These are phyloP conservation scores for Sarcocystis neurona DNA, from an alignment of 169 alveolate genomes.

Conservation along the genomic window DNA sequence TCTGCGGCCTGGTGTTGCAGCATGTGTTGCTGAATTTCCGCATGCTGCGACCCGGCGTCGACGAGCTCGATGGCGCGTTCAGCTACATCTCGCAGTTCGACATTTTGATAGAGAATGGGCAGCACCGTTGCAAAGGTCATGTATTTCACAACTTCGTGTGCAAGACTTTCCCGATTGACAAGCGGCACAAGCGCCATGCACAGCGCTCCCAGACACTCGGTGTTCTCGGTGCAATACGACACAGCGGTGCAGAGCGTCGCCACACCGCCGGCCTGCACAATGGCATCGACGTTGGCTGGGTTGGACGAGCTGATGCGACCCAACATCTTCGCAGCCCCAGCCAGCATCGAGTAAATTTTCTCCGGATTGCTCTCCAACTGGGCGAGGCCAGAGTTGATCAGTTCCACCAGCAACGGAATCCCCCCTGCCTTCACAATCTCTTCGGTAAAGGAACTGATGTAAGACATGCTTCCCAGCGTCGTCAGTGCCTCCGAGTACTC, in stretches of 20 bases:
- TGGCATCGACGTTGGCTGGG: slow-evolving; percentile 83
- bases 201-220: slow-evolving; percentile 82
- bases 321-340: slow-evolving; percentile 87
- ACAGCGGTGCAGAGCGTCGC: slow-evolving; percentile 86
- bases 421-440: slow-evolving; percentile 90
- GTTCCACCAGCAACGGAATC: slow-evolving; percentile 83
- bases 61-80: slow-evolving; percentile 71
- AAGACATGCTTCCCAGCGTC: slow-evolving; percentile 87
- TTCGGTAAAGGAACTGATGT: slow-evolving; percentile 87
- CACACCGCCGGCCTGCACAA: slow-evolving; percentile 84
- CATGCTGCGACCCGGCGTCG: slow-evolving; percentile 81
- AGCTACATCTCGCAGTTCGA: slow-evolving; percentile 76
- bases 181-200: slow-evolving; percentile 85
- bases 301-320: slow-evolving; percentile 85
- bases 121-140: slow-evolving; percentile 80
- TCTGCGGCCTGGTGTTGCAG: slow-evolving; percentile 85
- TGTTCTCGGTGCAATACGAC: slow-evolving; percentile 79
- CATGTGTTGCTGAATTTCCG: slow-evolving; percentile 84
- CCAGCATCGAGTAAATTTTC: slow-evolving; percentile 78
- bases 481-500: slow-evolving; percentile 88
- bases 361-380: slow-evolving; percentile 81
- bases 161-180: slow-evolving; percentile 75
- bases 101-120: slow-evolving; percentile 82
- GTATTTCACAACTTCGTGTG: slow-evolving; percentile 72
- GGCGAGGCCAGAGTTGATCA: slow-evolving; percentile 82